Evolutionary conservation across 768 basidiomycete genomes (phyloP).

Genomic region (Arthromyces matolae): DNA sequence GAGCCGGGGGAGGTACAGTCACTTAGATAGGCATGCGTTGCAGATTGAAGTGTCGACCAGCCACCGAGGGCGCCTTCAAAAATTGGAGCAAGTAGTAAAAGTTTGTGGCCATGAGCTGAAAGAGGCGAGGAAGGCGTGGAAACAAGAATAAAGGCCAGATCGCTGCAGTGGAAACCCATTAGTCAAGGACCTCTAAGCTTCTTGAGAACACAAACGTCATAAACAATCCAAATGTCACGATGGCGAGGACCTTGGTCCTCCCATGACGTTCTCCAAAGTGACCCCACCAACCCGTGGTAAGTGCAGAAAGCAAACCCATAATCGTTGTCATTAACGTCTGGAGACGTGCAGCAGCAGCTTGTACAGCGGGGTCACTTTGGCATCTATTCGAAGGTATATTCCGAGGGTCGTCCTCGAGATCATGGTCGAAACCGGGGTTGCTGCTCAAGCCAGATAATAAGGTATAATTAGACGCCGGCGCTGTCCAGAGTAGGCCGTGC

Average conservation of each 20-base stretch:
- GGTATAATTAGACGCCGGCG: conserved; percentile 3
- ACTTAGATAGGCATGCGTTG: conserved; percentile 77
- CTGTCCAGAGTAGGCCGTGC: conserved; percentile 8
- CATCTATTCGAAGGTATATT: conserved; percentile 37
- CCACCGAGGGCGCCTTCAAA: conserved; percentile 85
- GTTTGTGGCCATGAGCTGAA: conserved; percentile 64
- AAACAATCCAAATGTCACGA: conserved; percentile 59
- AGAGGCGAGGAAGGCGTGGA: conserved; percentile 65
- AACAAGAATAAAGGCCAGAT: conserved; percentile 78
- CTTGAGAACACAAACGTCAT: conserved; percentile 29
- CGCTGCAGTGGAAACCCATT: conserved; percentile 41
- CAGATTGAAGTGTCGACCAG: conserved; percentile 72
- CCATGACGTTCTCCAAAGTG: conserved; percentile 77
- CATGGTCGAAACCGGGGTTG: conserved; percentile 19
- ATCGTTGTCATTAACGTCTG: conserved; percentile 75
- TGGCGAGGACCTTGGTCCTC: conserved; percentile 71
- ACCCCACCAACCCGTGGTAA: conserved; percentile 92
- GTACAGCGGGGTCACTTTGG: conserved; percentile 52
- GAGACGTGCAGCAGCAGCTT: conserved; percentile 64
- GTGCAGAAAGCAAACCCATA: conserved; percentile 75
- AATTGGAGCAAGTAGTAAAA: conserved; percentile 75
- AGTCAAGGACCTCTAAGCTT: neutral
- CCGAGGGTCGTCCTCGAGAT: conserved; percentile 33
- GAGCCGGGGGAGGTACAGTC: conserved; percentile 86
- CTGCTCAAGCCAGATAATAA: neutral